Base-by-base conservation (phyloP, 805 yeast species). In the Starmerella gropengiesseri region DNA sequence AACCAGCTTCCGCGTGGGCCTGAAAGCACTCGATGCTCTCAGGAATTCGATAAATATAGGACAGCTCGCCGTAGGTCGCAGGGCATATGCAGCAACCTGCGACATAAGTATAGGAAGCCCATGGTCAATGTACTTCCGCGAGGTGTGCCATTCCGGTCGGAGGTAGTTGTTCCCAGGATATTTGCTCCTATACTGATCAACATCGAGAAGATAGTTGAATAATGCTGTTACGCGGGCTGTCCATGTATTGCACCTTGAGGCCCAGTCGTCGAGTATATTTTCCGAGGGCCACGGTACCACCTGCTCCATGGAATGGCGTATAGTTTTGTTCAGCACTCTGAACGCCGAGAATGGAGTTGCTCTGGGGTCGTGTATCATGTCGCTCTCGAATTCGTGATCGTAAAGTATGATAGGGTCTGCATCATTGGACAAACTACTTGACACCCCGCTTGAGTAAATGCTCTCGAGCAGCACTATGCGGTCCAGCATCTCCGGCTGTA, bases 221-320 rank as follows among this genome's bases (percentile, higher is more conserved):
- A 23, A n/a, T 4, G 20, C 29, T n/a, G 20, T 14, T 6, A 34
- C 11, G 2, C 27, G 29, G n/a, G 29, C 20, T 8, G 29, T 34
- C 37, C 37, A 34, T 7, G 7, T 22, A 11, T 4, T 14, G 2
- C 29, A 28, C n/a, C 37, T 20, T n/a, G 37, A 20, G 7, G 37
- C 37, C 37, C 37, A 34, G 21, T 34, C 37, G 14, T 34, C 37
- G 7, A 34, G 28, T 13, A 34, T 9, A 16, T 34, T 34, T 5
- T 20, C 21, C 12, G 21, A 28, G 7, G 18, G 29, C 3, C 37
- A 29, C 12, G 23, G 20, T 3, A 14, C 22, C 14, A 34, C 37
- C 14, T 34, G 37, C 20, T 7, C 6, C 3, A 20, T 13, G 7
- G 37, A 28, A 23, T 23, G 23, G 2, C 14, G 20, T 9, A n/a